phyloP scores from a whole-genome alignment of 306 rosid genomes.

The Rosa multiflora region DNA sequence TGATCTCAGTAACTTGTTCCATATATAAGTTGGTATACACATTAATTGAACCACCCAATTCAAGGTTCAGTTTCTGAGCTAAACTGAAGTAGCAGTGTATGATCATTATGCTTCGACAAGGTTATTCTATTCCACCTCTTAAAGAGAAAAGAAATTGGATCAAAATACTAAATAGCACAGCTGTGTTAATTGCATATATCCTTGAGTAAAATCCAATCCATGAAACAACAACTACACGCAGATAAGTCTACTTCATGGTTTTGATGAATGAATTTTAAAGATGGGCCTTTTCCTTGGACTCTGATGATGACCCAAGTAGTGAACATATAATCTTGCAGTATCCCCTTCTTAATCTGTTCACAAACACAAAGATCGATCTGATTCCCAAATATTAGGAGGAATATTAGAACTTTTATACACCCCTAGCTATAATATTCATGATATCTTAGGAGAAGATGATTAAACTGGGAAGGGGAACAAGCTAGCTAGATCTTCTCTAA shows the following conservation, averaged over 20 bases:
- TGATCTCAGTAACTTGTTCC: background rate
- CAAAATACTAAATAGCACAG: background rate
- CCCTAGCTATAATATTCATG: background rate
- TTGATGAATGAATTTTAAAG: background rate
- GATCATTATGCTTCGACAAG: background rate
- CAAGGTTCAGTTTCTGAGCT: background rate
- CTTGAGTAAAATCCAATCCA: background rate
- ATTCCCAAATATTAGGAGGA: background rate
- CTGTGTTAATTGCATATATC: background rate
- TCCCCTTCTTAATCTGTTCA: background rate
- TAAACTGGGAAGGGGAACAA: background rate
- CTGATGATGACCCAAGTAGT: background rate
- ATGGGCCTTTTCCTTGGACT: background rate
- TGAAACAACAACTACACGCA: background rate
- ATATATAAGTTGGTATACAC: background rate
- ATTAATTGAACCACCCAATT: background rate
- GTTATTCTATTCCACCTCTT: background rate
- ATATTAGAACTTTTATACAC: background rate
- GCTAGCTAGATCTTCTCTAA: background rate
- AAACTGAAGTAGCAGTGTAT: background rate
- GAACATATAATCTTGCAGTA: background rate
- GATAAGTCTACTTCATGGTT: background rate
- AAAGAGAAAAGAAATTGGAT: background rate
- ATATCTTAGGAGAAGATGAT: background rate
- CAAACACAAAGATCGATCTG: background rate